A percentile compares a stretch with the other conserved stretches of the same genome.
phyloP scores from a whole-genome alignment of 2,329 filamentous ascomycete genomes.

The Colletotrichum neosansevieriae region DNA sequence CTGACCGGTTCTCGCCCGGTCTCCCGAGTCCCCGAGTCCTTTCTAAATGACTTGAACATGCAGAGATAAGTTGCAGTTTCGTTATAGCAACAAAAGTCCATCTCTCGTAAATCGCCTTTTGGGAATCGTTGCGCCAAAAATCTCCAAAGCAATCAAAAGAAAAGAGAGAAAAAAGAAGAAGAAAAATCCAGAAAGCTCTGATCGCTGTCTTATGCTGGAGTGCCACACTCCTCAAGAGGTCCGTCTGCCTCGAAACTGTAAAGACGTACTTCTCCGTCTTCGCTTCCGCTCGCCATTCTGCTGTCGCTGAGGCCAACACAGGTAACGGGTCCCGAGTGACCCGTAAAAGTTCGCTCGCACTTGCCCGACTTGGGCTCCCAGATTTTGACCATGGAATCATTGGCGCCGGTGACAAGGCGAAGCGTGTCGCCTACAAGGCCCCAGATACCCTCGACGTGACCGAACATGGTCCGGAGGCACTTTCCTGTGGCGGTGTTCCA shows the following conservation, averaged over 20 bases:
- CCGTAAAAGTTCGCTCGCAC: slow-evolving; percentile 92
- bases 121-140: slow-evolving; percentile 33
- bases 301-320: slow-evolving; percentile 93
- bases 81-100: slow-evolving; percentile 1
- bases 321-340: slow-evolving; percentile 90
- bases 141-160: background rate
- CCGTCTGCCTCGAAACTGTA: slow-evolving; percentile 76
- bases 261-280: slow-evolving; percentile 91
- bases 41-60: slow-evolving; percentile 33
- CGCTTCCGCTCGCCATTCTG: slow-evolving; percentile 89
- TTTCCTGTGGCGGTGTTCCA: slow-evolving; percentile 89
- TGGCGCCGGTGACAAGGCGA: slow-evolving; percentile 87
- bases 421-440: slow-evolving; percentile 89
- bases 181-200: background rate
- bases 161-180: background rate
- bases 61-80: background rate
- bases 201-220: slow-evolving; percentile 55
- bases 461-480: slow-evolving; percentile 93
- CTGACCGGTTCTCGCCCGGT: background rate
- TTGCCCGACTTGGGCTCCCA: slow-evolving; percentile 95
- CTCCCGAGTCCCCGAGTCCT: slow-evolving; percentile 29
- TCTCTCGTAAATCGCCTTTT: slow-evolving; percentile 34
- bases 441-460: slow-evolving; percentile 97
- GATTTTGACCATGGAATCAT: slow-evolving; percentile 92
- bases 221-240: slow-evolving; percentile 61